Evolutionary conservation across 192 early-diverging fungal species (phyloP), one percentile per base, ranked within the genome.

Genomic region (Phycomyces blakesleeanus): DNA sequence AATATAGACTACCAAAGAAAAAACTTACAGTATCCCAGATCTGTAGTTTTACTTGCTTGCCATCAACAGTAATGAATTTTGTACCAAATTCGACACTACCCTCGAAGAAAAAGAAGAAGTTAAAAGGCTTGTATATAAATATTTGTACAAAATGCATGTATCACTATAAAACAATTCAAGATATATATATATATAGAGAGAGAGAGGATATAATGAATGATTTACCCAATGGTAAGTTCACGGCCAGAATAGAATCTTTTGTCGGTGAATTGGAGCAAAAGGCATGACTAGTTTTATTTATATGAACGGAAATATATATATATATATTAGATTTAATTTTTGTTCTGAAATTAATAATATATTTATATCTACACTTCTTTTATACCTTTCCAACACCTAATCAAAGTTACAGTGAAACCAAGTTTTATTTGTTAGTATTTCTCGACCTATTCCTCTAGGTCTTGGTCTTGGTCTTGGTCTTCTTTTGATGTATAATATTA

Each of bases 21-120:
- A 51, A 54, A 24, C 81, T 66, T 70, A 89, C 89, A n/a, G 93
- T 94, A 65, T 95, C 94, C 95, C 95, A 97, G 59, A 96, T 93
- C 68, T 96, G 92, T 12, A 96, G 82, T 75, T 94, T 94, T 68
- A 96, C 87, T 67, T 85, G 80, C 64, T 92, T 93, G 54, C 85
- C 85, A 60, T 89, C 86, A 15, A 89, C 71, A 63, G 67, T 81
- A 52, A 92, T 86, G 60, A 92, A 88, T 26, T 87, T 84, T 38
- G 90, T 84, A 37, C 90, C 90, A 76, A 90, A 92, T 62, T 92
- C 90, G 18, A 92, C 90, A 64, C 83, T 85, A n/a, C n/a, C n/a
- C n/a, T n/a, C n/a, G n/a, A n/a, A n/a, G n/a, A n/a, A n/a, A n/a
- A n/a, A n/a, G n/a, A n/a, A n/a, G n/a, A n/a, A n/a, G n/a, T n/a